A percentile compares a stretch with the other conserved stretches of the same genome.
These are phyloP conservation scores for Fistulinella cinereoalba DNA, from an alignment of 1,284 basidiomycete genomes.

Conservation along the genomic window DNA sequence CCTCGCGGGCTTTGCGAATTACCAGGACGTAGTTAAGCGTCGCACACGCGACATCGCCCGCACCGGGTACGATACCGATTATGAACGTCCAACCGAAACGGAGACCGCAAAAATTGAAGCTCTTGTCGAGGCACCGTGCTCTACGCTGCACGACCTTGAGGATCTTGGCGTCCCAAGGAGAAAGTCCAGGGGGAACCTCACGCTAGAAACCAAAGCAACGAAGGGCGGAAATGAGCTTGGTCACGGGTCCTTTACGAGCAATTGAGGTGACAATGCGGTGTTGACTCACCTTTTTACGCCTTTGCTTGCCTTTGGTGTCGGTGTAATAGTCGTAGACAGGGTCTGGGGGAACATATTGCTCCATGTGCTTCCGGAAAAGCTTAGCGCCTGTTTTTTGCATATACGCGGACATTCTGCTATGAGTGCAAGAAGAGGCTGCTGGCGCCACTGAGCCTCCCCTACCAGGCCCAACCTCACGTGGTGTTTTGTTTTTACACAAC, in stretches of 20 bases:
- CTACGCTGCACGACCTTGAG: conserved; percentile 73
- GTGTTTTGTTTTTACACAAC: conserved; percentile 1
- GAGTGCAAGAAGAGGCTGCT: neutral
- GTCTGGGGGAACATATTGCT: conserved; percentile 68
- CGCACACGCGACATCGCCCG: conserved; percentile 66
- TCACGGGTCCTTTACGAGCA: neutral
- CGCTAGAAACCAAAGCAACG: conserved; percentile 44
- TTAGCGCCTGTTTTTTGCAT: conserved; percentile 51
- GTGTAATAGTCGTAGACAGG: conserved; percentile 78
- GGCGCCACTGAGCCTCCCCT: too few relatives aligned
- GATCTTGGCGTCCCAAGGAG: conserved; percentile 73
- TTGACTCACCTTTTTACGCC: conserved; percentile 58
- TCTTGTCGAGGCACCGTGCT: conserved; percentile 91
- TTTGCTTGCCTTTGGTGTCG: conserved; percentile 63
- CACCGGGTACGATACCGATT: conserved; percentile 74
- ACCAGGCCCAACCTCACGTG: too few relatives aligned
- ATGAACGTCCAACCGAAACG: conserved; percentile 87
- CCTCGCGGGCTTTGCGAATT: conserved; percentile 71
- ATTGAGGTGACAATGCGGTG: neutral
- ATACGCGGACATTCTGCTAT: conserved; percentile 38
- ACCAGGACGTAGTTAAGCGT: conserved; percentile 77
- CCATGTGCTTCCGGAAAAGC: conserved; percentile 61
- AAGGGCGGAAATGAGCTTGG: neutral
- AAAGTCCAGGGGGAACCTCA: conserved; percentile 74
- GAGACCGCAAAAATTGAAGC: conserved; percentile 80